Percentiles rank a stretch among this genome's conserved stretches.
These are phyloP conservation scores for Staphylotrichum tortipilum DNA, from an alignment of 495 filamentous ascomycete genomes.

Conservation along the genomic window DNA sequence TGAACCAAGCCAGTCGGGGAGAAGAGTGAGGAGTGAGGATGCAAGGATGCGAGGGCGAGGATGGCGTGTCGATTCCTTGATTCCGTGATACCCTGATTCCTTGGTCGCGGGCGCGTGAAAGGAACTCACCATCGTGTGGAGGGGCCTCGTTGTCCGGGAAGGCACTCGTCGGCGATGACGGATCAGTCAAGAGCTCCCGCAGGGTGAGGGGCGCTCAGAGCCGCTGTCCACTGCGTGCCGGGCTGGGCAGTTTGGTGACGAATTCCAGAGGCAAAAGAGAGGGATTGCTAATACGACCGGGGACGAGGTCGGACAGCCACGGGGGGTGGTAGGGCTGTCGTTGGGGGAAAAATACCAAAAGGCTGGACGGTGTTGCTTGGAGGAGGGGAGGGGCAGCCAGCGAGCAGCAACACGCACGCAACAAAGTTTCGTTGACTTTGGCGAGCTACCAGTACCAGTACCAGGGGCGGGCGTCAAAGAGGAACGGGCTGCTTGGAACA, in stretches of 20 bases:
- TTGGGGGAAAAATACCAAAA: neutral
- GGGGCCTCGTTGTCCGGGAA: neutral
- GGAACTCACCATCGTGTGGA: conserved; percentile 12
- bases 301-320: neutral
- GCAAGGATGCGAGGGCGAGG: no score
- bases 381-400: neutral
- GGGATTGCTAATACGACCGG: neutral
- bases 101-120: no score
- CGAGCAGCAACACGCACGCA: neutral
- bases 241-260: neutral
- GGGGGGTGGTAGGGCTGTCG: neutral
- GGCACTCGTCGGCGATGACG: neutral
- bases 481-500: neutral
- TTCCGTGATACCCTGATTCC: no score
- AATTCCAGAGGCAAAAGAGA: neutral
- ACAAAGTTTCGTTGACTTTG: no score
- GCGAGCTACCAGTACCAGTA: no score
- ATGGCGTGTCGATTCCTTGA: neutral
- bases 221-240: no score
- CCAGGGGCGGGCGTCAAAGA: neutral
- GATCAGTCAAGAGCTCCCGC: neutral
- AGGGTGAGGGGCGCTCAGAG: neutral
- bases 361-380: neutral
- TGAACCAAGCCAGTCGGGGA: no score
- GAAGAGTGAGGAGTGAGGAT: neutral